phyloP scores from a whole-genome alignment of 1,139 yeast genomes.

The Candida freyschussii region DNA sequence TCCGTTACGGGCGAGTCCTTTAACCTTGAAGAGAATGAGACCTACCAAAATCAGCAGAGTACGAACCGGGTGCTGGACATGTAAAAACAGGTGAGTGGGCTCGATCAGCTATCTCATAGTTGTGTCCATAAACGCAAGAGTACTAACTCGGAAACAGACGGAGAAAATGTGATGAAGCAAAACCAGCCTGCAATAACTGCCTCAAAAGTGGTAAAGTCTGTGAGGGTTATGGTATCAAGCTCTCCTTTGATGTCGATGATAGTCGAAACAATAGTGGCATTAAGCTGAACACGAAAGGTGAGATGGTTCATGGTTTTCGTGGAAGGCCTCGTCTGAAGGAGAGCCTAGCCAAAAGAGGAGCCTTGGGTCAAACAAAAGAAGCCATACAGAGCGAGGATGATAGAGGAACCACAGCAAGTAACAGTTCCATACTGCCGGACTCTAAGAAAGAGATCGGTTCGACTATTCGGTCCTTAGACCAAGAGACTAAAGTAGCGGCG shows the following conservation, averaged over 20 bases:
- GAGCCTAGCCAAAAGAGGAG: conserved; percentile 23
- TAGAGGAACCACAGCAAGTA: too few species aligned
- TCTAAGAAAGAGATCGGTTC: background rate
- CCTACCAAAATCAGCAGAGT: conserved; percentile 12
- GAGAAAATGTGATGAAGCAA: conserved; percentile 35
- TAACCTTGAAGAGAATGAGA: too few species aligned
- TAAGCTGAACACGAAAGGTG: conserved; percentile 27
- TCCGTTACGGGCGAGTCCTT: too few species aligned
- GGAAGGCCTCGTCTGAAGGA: conserved; percentile 32
- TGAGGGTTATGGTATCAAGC: conserved; percentile 44
- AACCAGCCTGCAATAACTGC: conserved; percentile 47
- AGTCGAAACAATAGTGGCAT: conserved; percentile 24
- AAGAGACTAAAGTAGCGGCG: background rate
- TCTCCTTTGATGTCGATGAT: conserved; percentile 46
- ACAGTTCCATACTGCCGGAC: background rate
- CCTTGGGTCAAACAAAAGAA: conserved; percentile 1
- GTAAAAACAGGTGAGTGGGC: conserved; percentile 15
- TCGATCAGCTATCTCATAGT: background rate
- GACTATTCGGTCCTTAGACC: background rate
- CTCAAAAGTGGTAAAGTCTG: conserved; percentile 34
- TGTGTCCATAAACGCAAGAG: background rate
- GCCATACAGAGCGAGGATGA: too few species aligned
- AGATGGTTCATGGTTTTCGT: conserved; percentile 31
- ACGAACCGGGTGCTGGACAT: conserved; percentile 20
- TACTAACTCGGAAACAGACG: conserved; percentile 9